Evolutionary conservation across 2,329 filamentous ascomycete species (phyloP).

Genomic region (Colletotrichum theobromicola): DNA sequence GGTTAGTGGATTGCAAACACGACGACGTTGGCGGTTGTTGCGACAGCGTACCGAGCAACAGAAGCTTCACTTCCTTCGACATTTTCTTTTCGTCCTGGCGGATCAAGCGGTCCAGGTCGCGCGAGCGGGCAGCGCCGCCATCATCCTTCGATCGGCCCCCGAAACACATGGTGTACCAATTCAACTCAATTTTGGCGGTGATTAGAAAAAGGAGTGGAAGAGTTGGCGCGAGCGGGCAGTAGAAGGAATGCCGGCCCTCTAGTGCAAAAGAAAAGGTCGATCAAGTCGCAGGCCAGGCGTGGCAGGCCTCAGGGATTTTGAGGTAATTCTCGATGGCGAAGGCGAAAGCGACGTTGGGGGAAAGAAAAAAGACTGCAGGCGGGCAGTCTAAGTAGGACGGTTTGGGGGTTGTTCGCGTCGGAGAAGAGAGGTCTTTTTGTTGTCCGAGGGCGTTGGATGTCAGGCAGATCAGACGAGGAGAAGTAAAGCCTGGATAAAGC

Average conservation of each 20-base stretch:
- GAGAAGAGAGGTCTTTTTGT: not conserved
- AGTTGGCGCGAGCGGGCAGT: not conserved
- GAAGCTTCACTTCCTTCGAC: constrained; percentile 88
- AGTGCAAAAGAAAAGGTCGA: not conserved
- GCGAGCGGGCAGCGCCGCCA: constrained; percentile 59
- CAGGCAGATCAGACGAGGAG: constrained; percentile 12
- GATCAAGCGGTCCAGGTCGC: constrained; percentile 86
- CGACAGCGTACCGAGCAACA: constrained; percentile 77
- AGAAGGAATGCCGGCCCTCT: not conserved
- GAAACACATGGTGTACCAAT: constrained; percentile 64
- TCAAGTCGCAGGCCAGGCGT: not conserved
- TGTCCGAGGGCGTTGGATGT: constrained; percentile 9
- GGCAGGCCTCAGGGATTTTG: not conserved
- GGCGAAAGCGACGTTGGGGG: not conserved
- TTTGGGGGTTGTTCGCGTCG: not conserved
- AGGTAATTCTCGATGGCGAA: not conserved
- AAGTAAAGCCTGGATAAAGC: not conserved
- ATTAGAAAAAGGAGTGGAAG: not conserved
- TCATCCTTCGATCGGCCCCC: constrained; percentile 58
- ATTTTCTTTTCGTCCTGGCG: constrained; percentile 87
- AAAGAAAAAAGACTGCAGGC: not conserved
- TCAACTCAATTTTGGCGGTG: not conserved
- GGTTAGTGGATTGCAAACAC: not conserved
- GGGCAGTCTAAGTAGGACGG: not conserved
- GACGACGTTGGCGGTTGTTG: not conserved